These are phyloP conservation scores for Panaeolus cyanescens DNA, from an alignment of 768 basidiomycete genomes.

Conservation along the genomic window DNA sequence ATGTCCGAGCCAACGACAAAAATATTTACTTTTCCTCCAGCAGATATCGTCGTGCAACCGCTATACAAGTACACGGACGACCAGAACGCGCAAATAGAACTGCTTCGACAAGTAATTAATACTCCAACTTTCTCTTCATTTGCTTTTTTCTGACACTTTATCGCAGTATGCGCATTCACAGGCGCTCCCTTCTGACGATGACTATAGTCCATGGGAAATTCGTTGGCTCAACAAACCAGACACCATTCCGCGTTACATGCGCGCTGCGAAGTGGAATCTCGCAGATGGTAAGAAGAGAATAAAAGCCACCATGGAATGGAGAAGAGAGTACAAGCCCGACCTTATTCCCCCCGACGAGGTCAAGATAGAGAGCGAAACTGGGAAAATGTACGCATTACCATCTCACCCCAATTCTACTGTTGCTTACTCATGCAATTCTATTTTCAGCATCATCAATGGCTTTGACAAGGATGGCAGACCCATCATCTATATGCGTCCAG, in stretches of 20 bases:
- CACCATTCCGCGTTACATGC: slow-evolving; percentile 76
- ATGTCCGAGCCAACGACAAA: slow-evolving; percentile 13
- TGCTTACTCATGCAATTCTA: neutral
- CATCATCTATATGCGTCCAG: slow-evolving; percentile 87
- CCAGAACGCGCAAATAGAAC: slow-evolving; percentile 60
- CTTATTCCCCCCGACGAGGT: slow-evolving; percentile 82
- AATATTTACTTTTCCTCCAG: slow-evolving; percentile 58
- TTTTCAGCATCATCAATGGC: slow-evolving; percentile 70
- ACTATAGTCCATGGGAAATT: slow-evolving; percentile 76
- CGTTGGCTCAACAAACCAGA: slow-evolving; percentile 74
- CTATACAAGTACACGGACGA: slow-evolving; percentile 61
- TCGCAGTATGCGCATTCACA: slow-evolving; percentile 68
- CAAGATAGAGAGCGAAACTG: slow-evolving; percentile 78
- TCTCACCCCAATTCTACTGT: slow-evolving; percentile 2
- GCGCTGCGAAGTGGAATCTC: slow-evolving; percentile 83
- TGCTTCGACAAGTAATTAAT: slow-evolving; percentile 63
- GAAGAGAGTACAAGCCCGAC: slow-evolving; percentile 83
- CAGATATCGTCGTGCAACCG: slow-evolving; percentile 54
- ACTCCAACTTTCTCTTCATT: slow-evolving; percentile 6
- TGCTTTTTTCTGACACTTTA: neutral
- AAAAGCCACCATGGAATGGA: slow-evolving; percentile 80
- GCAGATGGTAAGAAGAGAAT: slow-evolving; percentile 79
- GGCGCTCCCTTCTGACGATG: slow-evolving; percentile 63
- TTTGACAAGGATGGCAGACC: slow-evolving; percentile 89
- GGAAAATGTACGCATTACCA: slow-evolving; percentile 71